A percentile compares a stretch with the other conserved stretches of the same genome.
Evolutionary conservation across 192 early-diverging fungal species (phyloP).

Genomic region (Jimgerdemannia flammicorona): DNA sequence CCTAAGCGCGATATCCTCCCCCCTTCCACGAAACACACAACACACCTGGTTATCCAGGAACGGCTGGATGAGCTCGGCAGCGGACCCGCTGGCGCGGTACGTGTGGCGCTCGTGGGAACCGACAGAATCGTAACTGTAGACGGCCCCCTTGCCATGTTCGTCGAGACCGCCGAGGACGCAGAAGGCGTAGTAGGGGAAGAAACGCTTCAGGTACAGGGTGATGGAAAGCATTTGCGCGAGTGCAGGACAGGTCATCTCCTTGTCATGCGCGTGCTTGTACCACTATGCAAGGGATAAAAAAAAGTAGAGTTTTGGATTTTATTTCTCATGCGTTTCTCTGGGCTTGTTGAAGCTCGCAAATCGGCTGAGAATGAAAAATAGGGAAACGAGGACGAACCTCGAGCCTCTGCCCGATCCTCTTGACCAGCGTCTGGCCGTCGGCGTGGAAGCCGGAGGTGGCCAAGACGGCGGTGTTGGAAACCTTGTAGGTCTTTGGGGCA

Average conservation of each 20-base stretch:
- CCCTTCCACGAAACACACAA: not conserved
- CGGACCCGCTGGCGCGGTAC: constrained; percentile 79
- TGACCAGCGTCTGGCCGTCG: constrained; percentile 81
- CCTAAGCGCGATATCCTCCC: not conserved
- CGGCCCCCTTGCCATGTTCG: constrained; percentile 82
- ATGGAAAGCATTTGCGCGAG: constrained; percentile 93
- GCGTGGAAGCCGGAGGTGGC: constrained; percentile 87
- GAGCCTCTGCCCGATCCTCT: constrained; percentile 78
- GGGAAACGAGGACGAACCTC: constrained; percentile 54
- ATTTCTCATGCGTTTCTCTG: not conserved
- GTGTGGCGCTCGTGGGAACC: constrained; percentile 82
- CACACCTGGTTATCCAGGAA: constrained; percentile 93
- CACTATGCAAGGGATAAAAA: constrained; percentile 43
- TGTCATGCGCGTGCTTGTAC: constrained; percentile 91
- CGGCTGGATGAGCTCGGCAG: constrained; percentile 89
- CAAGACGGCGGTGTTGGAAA: constrained; percentile 83
- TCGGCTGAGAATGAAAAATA: not conserved
- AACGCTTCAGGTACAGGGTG: constrained; percentile 87
- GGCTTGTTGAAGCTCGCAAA: not conserved
- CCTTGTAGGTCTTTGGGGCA: constrained; percentile 83
- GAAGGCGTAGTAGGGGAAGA: constrained; percentile 96
- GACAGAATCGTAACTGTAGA: constrained; percentile 91
- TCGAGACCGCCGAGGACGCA: constrained; percentile 90
- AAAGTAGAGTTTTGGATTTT: not conserved
- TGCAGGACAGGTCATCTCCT: constrained; percentile 78